Base-by-base conservation (phyloP, 306 rosid genomes). In the Arachis stenosperma region DNA sequence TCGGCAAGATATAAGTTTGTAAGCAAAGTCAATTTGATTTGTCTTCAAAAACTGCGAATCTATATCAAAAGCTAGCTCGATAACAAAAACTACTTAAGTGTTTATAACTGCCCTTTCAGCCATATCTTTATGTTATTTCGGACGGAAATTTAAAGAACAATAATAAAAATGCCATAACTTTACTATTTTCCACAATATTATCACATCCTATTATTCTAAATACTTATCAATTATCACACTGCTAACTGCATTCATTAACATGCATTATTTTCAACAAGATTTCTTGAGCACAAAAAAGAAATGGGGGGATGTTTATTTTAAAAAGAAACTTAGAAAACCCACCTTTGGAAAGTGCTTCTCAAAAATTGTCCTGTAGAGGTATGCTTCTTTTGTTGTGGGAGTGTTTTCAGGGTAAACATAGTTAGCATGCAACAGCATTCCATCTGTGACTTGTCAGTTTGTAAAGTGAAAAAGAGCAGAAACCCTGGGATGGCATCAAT, bases 311-410 rank as follows among this genome's bases (percentile, higher is more conserved):
- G 3, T 6, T 46, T 8, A 11, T 48, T 29, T 27, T 57, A 42
- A 0, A 36, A 60, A 43, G 68, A 51, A 48, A 58, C 10, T 13
- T 29, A 7, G 70, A 79, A 27, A 69, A 65, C 15, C 50, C 58
- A 91, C 98, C 98, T 95, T 95, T 9, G 99, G 98, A 63, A 79
- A 95, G 86, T 83, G 86, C 80, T 90, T 95, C 85, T 95, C 97
- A 75, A 95, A 95, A 77, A 91, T 90, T 54, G 91, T 67, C 73
- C 97, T 81, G 82, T 94, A 94, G 67, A 68, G 78, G 84, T 94
- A 94, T 50, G 82, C 99, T 81, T 94, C 97, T 80, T 94, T 94
- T 40, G 99, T 87, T 55, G 89, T 83, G 22, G 97, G 99, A 76
- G 99, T 90, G 15, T 94, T 91, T 79, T 94, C 99, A 37, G 99